Evolutionary conservation across 441 rosid genomes (phyloP).

Genomic region (Aquilaria agallochum): DNA sequence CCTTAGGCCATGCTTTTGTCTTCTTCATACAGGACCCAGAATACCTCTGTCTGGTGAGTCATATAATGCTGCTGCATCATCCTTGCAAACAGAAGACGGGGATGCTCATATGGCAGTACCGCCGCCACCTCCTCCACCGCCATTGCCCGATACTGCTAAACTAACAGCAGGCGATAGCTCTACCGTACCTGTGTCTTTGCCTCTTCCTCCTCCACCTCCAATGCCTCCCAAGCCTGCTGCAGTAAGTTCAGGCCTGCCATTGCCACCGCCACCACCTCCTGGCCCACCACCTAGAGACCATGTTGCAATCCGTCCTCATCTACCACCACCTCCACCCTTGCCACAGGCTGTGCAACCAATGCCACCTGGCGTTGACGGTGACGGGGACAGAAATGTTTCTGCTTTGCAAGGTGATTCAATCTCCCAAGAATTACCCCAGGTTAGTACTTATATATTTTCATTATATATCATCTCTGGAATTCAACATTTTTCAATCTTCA

Average conservation of each 20-base stretch:
- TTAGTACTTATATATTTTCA: slow-evolving; percentile 13
- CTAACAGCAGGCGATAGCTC: slow-evolving; percentile 36
- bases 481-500: neutral
- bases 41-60: slow-evolving; percentile 68
- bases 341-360: slow-evolving; percentile 57
- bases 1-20: slow-evolving; percentile 11
- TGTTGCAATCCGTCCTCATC: slow-evolving; percentile 38
- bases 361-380: slow-evolving; percentile 53
- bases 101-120: slow-evolving; percentile 51
- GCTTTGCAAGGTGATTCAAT: slow-evolving; percentile 37
- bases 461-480: slow-evolving; percentile 2
- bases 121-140: slow-evolving; percentile 65
- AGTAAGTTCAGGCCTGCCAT: slow-evolving; percentile 36
- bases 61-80: slow-evolving; percentile 51
- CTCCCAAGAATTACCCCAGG: slow-evolving; percentile 47
- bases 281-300: slow-evolving; percentile 84
- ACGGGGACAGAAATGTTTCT: slow-evolving; percentile 38
- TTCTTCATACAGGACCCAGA: slow-evolving; percentile 59
- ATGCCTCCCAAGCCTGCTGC: slow-evolving; percentile 61
- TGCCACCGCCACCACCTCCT: slow-evolving; percentile 92
- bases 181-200: slow-evolving; percentile 46
- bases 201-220: slow-evolving; percentile 84
- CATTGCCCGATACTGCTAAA: slow-evolving; percentile 49
- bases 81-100: slow-evolving; percentile 53
- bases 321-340: slow-evolving; percentile 69